These are phyloP conservation scores for Cubamyces lactineus DNA, from an alignment of 768 basidiomycete species.

Conservation along the genomic window DNA sequence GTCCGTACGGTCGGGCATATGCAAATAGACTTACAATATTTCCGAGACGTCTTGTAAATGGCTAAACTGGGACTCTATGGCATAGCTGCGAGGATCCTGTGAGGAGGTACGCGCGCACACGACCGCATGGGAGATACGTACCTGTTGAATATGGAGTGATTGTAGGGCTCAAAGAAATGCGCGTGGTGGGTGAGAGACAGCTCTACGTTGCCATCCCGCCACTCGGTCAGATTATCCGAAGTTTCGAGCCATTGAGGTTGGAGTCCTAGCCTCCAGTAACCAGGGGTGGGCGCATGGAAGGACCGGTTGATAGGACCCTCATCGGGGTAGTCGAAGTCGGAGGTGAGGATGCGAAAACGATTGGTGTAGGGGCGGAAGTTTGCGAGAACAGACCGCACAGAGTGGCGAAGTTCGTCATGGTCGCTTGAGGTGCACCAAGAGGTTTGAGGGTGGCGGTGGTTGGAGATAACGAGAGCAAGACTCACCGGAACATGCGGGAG, in stretches of 20 bases:
- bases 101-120: not conserved
- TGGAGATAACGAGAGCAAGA: not conserved
- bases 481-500: slow-evolving; percentile 32
- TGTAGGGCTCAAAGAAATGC: slow-evolving; percentile 31
- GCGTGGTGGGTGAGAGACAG: slow-evolving; percentile 40
- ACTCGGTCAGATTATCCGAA: slow-evolving; percentile 11
- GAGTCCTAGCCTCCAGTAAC: slow-evolving; percentile 38
- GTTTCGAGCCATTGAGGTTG: slow-evolving; percentile 45
- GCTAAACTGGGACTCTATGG: slow-evolving; percentile 40
- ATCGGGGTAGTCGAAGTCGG: slow-evolving; percentile 37
- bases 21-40: slow-evolving; percentile 32
- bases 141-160: slow-evolving; percentile 39
- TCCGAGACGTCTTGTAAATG: slow-evolving; percentile 38
- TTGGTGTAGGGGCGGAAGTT: slow-evolving; percentile 35
- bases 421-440: slow-evolving; percentile 28
- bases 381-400: slow-evolving; percentile 38
- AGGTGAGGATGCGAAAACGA: slow-evolving; percentile 40
- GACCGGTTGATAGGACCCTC: slow-evolving; percentile 13
- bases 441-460: not conserved
- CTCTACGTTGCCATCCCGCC: slow-evolving; percentile 34
- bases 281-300: slow-evolving; percentile 13
- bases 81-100: slow-evolving; percentile 31
- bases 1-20: not conserved
- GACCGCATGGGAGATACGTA: slow-evolving; percentile 8
- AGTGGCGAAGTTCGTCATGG: slow-evolving; percentile 43